phyloP scores from a whole-genome alignment of 169 alveolate genomes.

The Plasmodium knowlesi region DNA sequence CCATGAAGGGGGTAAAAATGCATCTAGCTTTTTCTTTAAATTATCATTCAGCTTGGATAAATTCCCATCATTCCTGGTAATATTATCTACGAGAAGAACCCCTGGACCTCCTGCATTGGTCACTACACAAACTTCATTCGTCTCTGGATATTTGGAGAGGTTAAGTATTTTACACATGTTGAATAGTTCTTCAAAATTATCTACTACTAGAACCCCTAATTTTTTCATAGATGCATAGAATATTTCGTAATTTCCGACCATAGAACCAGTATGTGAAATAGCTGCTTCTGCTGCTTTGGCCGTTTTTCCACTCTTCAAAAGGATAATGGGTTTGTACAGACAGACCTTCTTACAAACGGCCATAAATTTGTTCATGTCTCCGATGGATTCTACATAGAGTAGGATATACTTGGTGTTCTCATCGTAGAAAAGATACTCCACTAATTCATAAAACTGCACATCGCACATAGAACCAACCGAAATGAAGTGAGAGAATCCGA shows the following conservation, averaged over 20 bases:
- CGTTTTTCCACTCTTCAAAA: constrained; percentile 87
- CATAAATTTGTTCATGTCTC: constrained; percentile 83
- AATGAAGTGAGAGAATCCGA: constrained; percentile 87
- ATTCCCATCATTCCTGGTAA: constrained; percentile 76
- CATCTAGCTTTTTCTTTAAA: constrained; percentile 75
- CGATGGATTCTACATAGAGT: constrained; percentile 86
- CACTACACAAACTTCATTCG: constrained; percentile 79
- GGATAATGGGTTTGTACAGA: constrained; percentile 81
- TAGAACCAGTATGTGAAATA: constrained; percentile 87
- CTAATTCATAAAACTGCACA: constrained; percentile 80
- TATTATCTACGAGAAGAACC: constrained; percentile 84
- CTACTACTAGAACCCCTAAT: constrained; percentile 83
- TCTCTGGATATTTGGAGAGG: constrained; percentile 79
- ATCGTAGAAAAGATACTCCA: constrained; percentile 83
- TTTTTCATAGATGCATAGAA: constrained; percentile 84
- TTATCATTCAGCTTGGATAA: constrained; percentile 76
- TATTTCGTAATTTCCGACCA: constrained; percentile 85
- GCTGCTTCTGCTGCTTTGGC: constrained; percentile 87
- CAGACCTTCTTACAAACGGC: constrained; percentile 81
- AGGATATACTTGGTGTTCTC: constrained; percentile 79
- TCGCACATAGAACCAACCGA: constrained; percentile 87
- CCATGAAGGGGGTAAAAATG: constrained; percentile 84
- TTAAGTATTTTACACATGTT: constrained; percentile 77
- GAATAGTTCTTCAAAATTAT: constrained; percentile 82
- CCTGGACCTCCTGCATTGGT: constrained; percentile 91